These are phyloP conservation scores for Kurtzmaniella fragi DNA, from an alignment of 805 yeast genomes.

Conservation along the genomic window DNA sequence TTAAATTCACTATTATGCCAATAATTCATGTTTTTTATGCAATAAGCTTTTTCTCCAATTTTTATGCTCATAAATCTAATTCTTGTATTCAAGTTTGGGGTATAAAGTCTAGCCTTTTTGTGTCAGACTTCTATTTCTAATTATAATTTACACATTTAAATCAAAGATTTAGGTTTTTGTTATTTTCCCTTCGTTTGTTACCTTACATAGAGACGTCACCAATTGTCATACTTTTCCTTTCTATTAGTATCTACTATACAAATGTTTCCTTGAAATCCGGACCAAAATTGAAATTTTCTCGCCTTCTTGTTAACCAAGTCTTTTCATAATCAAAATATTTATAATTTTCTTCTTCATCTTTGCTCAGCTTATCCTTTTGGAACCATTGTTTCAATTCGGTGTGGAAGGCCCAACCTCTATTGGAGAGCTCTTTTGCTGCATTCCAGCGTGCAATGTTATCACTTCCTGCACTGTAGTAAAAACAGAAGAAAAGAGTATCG, in stretches of 20 bases:
- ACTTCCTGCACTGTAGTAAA: constrained; percentile 62
- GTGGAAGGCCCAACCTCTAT: constrained; percentile 80
- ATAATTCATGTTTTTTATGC: no score
- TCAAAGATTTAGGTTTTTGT: no score
- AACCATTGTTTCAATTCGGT: constrained; percentile 77
- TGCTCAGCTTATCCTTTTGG: constrained; percentile 54
- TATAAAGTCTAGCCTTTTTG: no score
- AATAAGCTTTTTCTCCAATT: no score
- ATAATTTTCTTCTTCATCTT: constrained; percentile 46
- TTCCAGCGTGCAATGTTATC: constrained; percentile 34
- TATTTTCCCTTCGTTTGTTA: no score
- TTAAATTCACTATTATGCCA: no score
- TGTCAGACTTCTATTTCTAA: no score
- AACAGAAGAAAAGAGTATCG: constrained; percentile 87
- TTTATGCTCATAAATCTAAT: no score
- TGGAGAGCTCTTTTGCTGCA: constrained; percentile 75
- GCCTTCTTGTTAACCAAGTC: constrained; percentile 46
- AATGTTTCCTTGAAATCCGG: constrained; percentile 26
- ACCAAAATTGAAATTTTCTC: constrained; percentile 32
- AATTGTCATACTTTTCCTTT: no score
- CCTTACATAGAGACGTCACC: no score
- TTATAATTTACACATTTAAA: no score
- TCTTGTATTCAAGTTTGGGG: no score
- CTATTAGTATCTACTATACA: constrained; percentile 3
- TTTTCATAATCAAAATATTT: constrained; percentile 80